Evolutionary conservation across 164 flowering plant species (phyloP).

Genomic region (Chloranthus sessilifolius): DNA sequence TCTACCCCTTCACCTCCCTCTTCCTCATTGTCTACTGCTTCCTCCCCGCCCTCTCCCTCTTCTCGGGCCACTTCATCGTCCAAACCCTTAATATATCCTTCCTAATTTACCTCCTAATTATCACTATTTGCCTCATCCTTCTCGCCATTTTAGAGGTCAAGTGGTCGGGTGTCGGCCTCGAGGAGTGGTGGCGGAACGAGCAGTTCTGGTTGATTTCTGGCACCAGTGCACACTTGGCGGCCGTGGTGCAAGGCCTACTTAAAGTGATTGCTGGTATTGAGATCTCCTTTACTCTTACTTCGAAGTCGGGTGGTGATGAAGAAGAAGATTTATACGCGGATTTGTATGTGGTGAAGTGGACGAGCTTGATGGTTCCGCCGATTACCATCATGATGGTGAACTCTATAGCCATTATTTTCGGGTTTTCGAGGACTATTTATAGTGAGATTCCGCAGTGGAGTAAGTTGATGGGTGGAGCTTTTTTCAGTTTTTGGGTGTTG

Average conservation of each 20-base stretch:
- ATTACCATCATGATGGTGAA: constrained; percentile 64
- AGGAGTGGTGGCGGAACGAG: constrained; percentile 89
- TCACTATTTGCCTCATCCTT: constrained; percentile 42
- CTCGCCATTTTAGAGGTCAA: constrained; percentile 61
- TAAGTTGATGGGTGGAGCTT: constrained; percentile 63
- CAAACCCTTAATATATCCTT: constrained; percentile 38
- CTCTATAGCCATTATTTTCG: constrained; percentile 46
- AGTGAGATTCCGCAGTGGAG: constrained; percentile 56
- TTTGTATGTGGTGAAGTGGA: constrained; percentile 65
- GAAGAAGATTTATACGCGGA: constrained; percentile 59
- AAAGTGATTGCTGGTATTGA: constrained; percentile 76
- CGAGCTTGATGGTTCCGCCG: constrained; percentile 65
- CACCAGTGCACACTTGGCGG: constrained; percentile 71
- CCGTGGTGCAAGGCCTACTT: constrained; percentile 64
- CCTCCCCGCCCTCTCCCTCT: constrained; percentile 74
- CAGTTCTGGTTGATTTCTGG: constrained; percentile 83
- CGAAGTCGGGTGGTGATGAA: constrained; percentile 59
- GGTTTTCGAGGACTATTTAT: constrained; percentile 50
- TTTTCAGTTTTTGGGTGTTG: constrained; percentile 81
- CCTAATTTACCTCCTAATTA: constrained; percentile 47
- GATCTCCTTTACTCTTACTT: constrained; percentile 66
- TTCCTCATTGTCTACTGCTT: constrained; percentile 74
- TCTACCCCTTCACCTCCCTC: constrained; percentile 71
- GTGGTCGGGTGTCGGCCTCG: constrained; percentile 69
- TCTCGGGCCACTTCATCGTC: constrained; percentile 76